phyloP scores from a whole-genome alignment of 306 rosid species.

The Acmispon strigosus region DNA sequence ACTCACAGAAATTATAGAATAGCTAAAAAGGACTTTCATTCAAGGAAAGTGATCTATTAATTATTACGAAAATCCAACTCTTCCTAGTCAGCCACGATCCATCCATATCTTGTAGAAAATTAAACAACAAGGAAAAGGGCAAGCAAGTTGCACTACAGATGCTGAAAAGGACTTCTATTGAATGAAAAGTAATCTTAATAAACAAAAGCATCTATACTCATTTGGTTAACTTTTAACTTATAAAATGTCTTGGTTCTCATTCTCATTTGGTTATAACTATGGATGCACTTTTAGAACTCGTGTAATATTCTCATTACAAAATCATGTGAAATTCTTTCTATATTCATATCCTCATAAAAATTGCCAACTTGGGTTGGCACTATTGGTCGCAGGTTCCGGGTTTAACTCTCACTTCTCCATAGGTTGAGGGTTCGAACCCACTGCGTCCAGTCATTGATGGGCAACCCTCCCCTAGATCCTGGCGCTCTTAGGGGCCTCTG shows the following conservation, averaged over 20 bases:
- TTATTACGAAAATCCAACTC: background rate
- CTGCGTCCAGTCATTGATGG: too few species aligned
- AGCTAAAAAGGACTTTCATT: conserved; percentile 22
- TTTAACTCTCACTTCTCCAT: too few species aligned
- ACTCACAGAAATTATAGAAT: background rate
- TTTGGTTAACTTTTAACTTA: background rate
- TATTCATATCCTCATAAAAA: background rate
- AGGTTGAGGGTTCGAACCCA: too few species aligned
- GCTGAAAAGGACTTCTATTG: conserved; percentile 16
- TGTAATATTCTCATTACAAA: too few species aligned
- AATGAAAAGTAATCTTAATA: background rate
- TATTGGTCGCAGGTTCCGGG: too few species aligned
- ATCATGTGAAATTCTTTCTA: background rate
- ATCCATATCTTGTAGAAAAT: background rate
- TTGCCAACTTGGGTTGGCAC: too few species aligned
- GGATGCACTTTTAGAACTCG: background rate
- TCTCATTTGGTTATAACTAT: too few species aligned
- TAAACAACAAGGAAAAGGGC: background rate
- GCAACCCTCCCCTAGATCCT: too few species aligned
- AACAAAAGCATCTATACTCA: background rate
- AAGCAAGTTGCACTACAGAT: conserved; percentile 14
- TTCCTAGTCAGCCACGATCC: conserved; percentile 17
- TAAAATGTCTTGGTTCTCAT: background rate
- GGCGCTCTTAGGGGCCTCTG: too few species aligned
- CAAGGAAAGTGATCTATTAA: background rate